Conservation (phyloP, 768 basidiomycete species). For the Pleurotus ostreatus region DNA sequence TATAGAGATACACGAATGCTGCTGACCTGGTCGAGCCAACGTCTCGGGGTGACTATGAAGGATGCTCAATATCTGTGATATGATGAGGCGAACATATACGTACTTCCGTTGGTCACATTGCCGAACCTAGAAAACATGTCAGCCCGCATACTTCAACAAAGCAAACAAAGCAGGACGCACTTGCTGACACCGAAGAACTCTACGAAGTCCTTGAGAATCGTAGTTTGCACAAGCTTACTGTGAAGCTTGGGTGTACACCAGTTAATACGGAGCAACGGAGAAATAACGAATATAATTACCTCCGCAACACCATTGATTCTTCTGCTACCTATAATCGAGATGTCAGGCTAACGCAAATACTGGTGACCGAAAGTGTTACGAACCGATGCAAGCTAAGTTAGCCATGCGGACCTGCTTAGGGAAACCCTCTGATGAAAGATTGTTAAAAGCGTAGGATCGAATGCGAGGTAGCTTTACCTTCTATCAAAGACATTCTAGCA, state of each 20-base stretch:
- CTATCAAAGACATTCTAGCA: constrained; percentile 86
- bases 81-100: constrained; percentile 21
- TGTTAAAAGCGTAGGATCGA: not conserved
- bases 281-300: constrained; percentile 26
- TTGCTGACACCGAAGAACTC: constrained; percentile 88
- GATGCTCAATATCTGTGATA: too few species aligned
- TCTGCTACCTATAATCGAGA: constrained; percentile 49
- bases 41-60: constrained; percentile 74
- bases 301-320: constrained; percentile 97
- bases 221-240: constrained; percentile 80
- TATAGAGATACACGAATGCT: not conserved
- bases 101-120: constrained; percentile 92
- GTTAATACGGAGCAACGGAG: too few species aligned
- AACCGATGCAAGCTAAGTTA: constrained; percentile 81
- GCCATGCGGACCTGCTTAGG: constrained; percentile 91
- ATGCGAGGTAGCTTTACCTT: constrained; percentile 43
- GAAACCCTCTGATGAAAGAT: constrained; percentile 55
- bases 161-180: constrained; percentile 29
- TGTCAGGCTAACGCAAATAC: too few species aligned
- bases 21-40: constrained; percentile 80
- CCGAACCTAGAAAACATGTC: constrained; percentile 44
- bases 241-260: constrained; percentile 47
- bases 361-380: constrained; percentile 22
- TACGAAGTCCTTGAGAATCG: constrained; percentile 88
- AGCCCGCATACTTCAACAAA: not conserved